Conservation (phyloP, 495 filamentous ascomycete genomes). For the Rostrohypoxylon terebratum region DNA sequence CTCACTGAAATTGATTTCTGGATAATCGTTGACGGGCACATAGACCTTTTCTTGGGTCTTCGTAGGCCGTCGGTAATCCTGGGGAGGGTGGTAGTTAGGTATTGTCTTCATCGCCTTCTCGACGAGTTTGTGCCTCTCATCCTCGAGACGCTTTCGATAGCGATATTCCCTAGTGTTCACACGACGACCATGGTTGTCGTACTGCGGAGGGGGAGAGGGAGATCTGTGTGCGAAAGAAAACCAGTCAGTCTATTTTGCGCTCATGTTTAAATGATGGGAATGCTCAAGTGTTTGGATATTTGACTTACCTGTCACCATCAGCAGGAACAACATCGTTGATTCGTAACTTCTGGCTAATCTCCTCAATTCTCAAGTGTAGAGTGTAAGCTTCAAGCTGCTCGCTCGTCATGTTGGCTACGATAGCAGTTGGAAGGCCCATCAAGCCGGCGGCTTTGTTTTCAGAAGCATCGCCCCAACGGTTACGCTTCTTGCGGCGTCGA, state of each 20-base stretch:
- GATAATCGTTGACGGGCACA: conserved; percentile 99
- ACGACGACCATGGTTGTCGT: conserved; percentile 98
- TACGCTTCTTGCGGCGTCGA: conserved; percentile 93
- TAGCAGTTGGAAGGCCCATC: conserved; percentile 96
- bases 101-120: conserved; percentile 99
- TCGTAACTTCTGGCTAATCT: conserved; percentile 98
- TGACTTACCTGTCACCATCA: conserved; percentile 87
- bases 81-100: conserved; percentile 96
- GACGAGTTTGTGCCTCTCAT: conserved; percentile 96
- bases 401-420: conserved; percentile 95
- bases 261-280: background rate
- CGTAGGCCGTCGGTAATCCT: conserved; percentile 96
- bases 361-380: conserved; percentile 93
- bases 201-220: conserved; percentile 93
- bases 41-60: conserved; percentile 99
- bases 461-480: conserved; percentile 94
- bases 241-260: conserved; percentile 15
- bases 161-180: conserved; percentile 98
- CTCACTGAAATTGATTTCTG: conserved; percentile 99
- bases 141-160: conserved; percentile 96
- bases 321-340: conserved; percentile 98
- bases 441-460: conserved; percentile 98
- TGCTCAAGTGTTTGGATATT: background rate
- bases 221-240: conserved; percentile 68
- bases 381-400: conserved; percentile 98